A percentile compares a stretch with the other conserved stretches of the same genome.
Conservation (phyloP, 257 asterid genomes). For the Solanum sejunctum region DNA sequence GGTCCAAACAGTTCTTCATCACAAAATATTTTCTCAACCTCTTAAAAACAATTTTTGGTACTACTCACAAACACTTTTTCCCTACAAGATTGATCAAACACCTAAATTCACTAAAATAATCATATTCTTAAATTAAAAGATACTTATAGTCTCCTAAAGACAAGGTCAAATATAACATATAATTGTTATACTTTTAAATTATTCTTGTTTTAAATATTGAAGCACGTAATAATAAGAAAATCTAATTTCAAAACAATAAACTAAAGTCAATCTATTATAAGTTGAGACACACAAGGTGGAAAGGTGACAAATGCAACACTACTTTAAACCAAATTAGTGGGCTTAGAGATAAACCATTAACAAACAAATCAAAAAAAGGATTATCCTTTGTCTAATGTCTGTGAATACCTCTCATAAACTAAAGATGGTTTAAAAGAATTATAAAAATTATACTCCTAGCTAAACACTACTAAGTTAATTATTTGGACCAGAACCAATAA, state of each 20-base stretch:
- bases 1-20: not conserved
- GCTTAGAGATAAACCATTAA: not conserved
- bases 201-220: too few relatives aligned
- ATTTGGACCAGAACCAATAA: not conserved
- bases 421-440: not conserved
- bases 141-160: not conserved
- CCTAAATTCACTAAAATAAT: not conserved
- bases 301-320: not conserved
- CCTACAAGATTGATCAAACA: too few relatives aligned
- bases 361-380: not conserved
- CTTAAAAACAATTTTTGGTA: not conserved
- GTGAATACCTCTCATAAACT: not conserved
- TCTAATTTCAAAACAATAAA: not conserved
- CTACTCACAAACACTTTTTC: not conserved
- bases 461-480: not conserved
- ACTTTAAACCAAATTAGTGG: not conserved
- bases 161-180: too few relatives aligned
- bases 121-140: not conserved
- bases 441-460: not conserved
- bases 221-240: too few relatives aligned
- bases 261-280: not conserved
- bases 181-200: too few relatives aligned
- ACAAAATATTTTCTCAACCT: not conserved
- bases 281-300: not conserved
- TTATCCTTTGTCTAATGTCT: not conserved